Evolutionary conservation across 306 rosid genomes (phyloP), one percentile per base, ranked within the genome.

Genomic region (Hippophae tibetana): DNA sequence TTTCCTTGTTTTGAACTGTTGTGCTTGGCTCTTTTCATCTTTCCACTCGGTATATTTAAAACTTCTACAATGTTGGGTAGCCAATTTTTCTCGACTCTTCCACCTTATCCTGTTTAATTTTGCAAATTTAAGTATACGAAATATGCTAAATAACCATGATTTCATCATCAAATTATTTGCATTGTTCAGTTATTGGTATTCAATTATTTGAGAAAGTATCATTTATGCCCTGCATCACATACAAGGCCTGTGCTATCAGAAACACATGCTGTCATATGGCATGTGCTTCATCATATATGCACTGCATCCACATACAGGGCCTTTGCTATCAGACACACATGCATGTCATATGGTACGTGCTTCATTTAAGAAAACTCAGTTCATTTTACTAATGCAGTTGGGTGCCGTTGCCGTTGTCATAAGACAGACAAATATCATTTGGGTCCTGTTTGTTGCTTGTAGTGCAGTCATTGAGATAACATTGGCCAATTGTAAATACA

Each of bases 361-460:
- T 10, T 10, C n/a, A 1, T 3, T 38, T 31, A 13, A 51, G 61
- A 10, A 54, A 69, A 69, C 60, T 64, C 50, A 11, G 54, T 67
- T 42, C 26, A 72, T 64, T 69, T 62, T 75, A 8, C 64, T 42
- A 45, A 63, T 50, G 70, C 73, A 90, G 96, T 67, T 83, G 47
- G 96, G 96, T 62, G 85, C 79, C 67, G 61, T 83, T 64, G 77
- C 96, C 57, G 87, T 90, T 67, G 73, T 80, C 74, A 70, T 90
- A 78, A 82, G 95, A 50, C 98, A 90, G 72, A 87, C 95, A 71
- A 90, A 87, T 81, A 74, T 90, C 68, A 60, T 90, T 61, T 90
- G 98, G 96, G 76, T 85, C 64, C 83, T 85, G 70, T 87, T 87
- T 65, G 93, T 83, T 62, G 84, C 89, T n/a, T 83, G 96, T 74